These are phyloP conservation scores for Gossypium australe DNA, from an alignment of 345 rosid genomes.

Conservation along the genomic window DNA sequence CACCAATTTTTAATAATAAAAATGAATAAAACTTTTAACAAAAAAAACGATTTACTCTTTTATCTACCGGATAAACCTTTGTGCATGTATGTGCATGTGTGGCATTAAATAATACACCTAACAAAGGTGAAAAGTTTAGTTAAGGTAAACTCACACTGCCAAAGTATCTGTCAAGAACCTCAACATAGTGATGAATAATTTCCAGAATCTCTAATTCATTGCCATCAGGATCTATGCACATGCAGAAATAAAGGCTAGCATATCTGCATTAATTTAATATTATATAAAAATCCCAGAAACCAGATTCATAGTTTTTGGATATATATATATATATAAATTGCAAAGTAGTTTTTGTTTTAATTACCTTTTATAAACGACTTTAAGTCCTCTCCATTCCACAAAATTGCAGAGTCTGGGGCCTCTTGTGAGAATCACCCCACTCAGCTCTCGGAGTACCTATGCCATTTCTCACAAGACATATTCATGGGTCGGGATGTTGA, in stretches of 20 bases:
- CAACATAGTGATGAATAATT: conserved; percentile 88
- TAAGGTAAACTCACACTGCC: conserved; percentile 73
- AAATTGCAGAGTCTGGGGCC: conserved; percentile 96
- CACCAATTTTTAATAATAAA: no score
- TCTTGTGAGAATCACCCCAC: conserved; percentile 72
- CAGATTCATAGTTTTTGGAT: background rate
- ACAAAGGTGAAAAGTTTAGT: background rate
- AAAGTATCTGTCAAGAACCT: conserved; percentile 88
- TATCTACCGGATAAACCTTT: accelerated
- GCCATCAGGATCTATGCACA: conserved; percentile 89
- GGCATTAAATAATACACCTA: no score
- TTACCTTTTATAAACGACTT: conserved; percentile 86
- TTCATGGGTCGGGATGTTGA: accelerated
- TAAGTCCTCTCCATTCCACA: conserved; percentile 86
- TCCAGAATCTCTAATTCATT: conserved; percentile 86
- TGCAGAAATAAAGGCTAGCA: conserved; percentile 96
- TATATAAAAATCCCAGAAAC: background rate
- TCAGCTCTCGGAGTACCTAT: conserved; percentile 84
- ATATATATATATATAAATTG: no score
- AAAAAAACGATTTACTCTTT: accelerated
- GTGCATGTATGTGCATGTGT: no score
- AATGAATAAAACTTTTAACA: no score
- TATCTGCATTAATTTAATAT: conserved; percentile 43
- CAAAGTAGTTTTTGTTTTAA: no score
- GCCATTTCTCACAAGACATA: no score